Evolutionary conservation across 2,329 filamentous ascomycete species (phyloP), one percentile per base, ranked within the genome.

Genomic region (Cryphonectria carpinicola): DNA sequence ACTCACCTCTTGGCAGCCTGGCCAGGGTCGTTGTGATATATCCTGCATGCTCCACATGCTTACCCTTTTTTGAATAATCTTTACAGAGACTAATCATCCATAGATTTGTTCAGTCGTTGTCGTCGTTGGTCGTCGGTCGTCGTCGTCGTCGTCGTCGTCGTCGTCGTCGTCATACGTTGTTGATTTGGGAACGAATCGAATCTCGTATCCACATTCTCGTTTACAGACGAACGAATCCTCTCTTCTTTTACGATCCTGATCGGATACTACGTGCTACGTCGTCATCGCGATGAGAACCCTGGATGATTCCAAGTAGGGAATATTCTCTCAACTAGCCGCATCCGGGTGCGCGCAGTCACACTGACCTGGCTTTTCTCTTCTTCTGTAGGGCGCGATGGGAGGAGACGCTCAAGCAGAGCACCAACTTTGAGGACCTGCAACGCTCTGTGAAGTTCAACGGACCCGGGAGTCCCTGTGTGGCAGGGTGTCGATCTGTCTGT

Each of bases 401-500:
- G 76, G 83, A 86, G 75, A 89, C 91, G 52, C 86, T 89, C 77
- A 83, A 82, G 75, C 83, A 89, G 76, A 85, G 86, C 75, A 82
- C 84, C 68, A 87, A 85, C 76, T 82, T 92, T 71, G 81, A 82
- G n/a, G 86, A 90, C 72, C 83, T 94, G 69, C 89, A 88, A 80
- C 84, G 84, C 74, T 88, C 89, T n/a, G 86, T 93, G 67, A 88
- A 86, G 79, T 82, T 86, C 73, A 86, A 89, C 76, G 87, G 87
- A 25, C 80, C 86, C 22, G 80, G 80, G 14, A 92, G 87, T 76
- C 89, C 91, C 65, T 94, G 92, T 78, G 82, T 90, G 67, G 84
- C 89, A 63, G 94, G 93, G 19, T 88, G 94, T 74, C 90, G 95
- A 69, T 98, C 95, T 3, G 87, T 97, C 52, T 97, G 92, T 81